A percentile compares a stretch with the other conserved stretches of the same genome.
phyloP scores from a whole-genome alignment of 805 yeast species.

The Teunomyces panamensis region DNA sequence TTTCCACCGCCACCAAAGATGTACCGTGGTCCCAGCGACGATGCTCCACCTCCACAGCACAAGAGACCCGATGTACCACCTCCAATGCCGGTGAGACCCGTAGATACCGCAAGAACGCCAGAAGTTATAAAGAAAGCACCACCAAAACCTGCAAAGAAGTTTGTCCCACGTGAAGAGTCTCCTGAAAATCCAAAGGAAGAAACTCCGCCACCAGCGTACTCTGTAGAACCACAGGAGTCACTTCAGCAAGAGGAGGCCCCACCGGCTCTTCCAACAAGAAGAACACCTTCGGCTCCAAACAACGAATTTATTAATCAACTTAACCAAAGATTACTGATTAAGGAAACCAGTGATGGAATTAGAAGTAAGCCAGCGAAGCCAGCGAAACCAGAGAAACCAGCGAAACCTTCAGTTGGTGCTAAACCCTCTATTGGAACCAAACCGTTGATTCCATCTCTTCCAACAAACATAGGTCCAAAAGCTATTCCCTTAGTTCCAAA shows the following conservation, averaged over 20 bases:
- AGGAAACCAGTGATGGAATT: too few species aligned
- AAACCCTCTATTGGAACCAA: background rate
- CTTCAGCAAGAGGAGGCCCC: background rate
- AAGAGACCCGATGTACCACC: background rate
- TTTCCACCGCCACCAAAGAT: slow-evolving; percentile 17
- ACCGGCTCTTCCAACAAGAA: background rate
- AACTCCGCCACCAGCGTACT: slow-evolving; percentile 22
- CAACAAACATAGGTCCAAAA: background rate
- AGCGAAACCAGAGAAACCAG: background rate
- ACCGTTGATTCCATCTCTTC: slow-evolving; percentile 2
- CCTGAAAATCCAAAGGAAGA: slow-evolving; percentile 5
- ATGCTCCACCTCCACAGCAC: background rate
- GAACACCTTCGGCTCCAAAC: background rate
- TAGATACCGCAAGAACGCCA: background rate
- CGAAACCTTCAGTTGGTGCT: background rate
- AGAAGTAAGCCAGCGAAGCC: background rate
- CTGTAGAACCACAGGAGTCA: slow-evolving; percentile 5
- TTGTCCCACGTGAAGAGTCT: slow-evolving; percentile 7
- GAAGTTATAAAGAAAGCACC: slow-evolving; percentile 26
- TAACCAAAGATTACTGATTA: background rate
- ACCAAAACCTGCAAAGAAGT: slow-evolving; percentile 41
- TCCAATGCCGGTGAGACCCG: background rate
- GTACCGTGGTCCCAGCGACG: slow-evolving; percentile 4
- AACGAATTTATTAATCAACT: background rate
- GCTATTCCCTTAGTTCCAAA: background rate